These are phyloP conservation scores for Berberis vulgaris DNA, from an alignment of 164 flowering plant species.

Conservation along the genomic window DNA sequence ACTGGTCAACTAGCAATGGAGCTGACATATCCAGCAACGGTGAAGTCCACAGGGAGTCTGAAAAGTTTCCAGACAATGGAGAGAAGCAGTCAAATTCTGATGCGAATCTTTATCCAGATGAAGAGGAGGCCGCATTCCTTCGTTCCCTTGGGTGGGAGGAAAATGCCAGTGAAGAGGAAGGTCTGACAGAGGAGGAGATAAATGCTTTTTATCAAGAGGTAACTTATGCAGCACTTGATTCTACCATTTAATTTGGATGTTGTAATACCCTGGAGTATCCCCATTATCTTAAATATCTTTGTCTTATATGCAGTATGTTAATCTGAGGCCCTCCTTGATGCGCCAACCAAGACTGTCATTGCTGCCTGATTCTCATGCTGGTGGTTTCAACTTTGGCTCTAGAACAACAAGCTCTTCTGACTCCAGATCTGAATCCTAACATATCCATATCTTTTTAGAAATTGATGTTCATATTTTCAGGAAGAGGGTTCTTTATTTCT, in stretches of 20 bases:
- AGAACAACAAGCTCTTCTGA: slow-evolving; percentile 32
- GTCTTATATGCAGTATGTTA: background rate
- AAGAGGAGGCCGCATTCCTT: slow-evolving; percentile 74
- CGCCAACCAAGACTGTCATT: slow-evolving; percentile 21
- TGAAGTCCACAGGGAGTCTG: slow-evolving; percentile 23
- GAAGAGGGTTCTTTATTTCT: slow-evolving; percentile 9
- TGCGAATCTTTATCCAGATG: slow-evolving; percentile 35
- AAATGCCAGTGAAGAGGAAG: slow-evolving; percentile 62
- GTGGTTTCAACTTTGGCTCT: slow-evolving; percentile 16
- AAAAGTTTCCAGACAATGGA: slow-evolving; percentile 16
- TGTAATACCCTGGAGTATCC: background rate
- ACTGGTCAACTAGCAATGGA: slow-evolving; percentile 26
- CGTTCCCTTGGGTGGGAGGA: slow-evolving; percentile 95
- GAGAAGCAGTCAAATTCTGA: slow-evolving; percentile 19
- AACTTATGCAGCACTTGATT: background rate
- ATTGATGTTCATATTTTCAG: slow-evolving; percentile 12
- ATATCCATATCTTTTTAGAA: background rate
- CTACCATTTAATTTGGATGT: background rate
- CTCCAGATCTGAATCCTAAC: slow-evolving; percentile 36
- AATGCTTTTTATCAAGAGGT: slow-evolving; percentile 59
- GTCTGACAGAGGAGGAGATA: slow-evolving; percentile 87
- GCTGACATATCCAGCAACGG: slow-evolving; percentile 27
- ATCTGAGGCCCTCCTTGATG: slow-evolving; percentile 3
- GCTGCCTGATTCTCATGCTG: slow-evolving; percentile 18
- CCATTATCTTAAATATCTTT: background rate